A percentile compares a stretch with the other conserved stretches of the same genome.
Evolutionary conservation across 768 basidiomycete genomes (phyloP).

Genomic region (Boletus rubescentipes): DNA sequence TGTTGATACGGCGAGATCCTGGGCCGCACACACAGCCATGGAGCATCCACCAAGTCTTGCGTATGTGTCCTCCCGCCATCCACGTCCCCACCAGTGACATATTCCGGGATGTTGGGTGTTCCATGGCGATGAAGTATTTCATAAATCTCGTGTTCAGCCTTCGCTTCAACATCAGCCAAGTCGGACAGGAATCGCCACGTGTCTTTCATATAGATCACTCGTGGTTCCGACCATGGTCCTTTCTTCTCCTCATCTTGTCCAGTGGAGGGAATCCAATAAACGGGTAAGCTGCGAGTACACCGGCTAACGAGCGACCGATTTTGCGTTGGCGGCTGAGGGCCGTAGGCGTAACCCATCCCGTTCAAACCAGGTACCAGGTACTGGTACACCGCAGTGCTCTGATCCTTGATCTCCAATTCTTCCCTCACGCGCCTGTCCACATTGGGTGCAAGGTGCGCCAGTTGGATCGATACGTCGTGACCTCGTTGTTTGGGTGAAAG

Average conservation of each 20-base stretch:
- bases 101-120: slow-evolving; percentile 1
- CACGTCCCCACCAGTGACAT: not conserved
- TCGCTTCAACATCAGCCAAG: not conserved
- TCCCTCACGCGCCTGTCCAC: not conserved
- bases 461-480: not conserved
- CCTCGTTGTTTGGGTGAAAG: not conserved
- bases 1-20: not conserved
- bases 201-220: slow-evolving; percentile 2
- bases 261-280: slow-evolving; percentile 3
- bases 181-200: slow-evolving; percentile 1
- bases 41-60: not conserved
- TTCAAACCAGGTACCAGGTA: not conserved
- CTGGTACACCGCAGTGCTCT: not conserved
- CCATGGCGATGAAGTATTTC: not conserved
- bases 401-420: not conserved
- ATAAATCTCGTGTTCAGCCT: slow-evolving; percentile 3
- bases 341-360: not conserved
- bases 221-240: not conserved
- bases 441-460: not conserved
- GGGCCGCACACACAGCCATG: not conserved
- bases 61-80: not conserved
- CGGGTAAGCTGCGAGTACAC: not conserved
- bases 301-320: not conserved
- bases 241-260: not conserved
- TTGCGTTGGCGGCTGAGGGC: not conserved